Percentiles rank a stretch among this genome's conserved stretches.
These are phyloP conservation scores for Exserohilum turcica DNA, from an alignment of 2,329 filamentous ascomycete genomes.

Conservation along the genomic window DNA sequence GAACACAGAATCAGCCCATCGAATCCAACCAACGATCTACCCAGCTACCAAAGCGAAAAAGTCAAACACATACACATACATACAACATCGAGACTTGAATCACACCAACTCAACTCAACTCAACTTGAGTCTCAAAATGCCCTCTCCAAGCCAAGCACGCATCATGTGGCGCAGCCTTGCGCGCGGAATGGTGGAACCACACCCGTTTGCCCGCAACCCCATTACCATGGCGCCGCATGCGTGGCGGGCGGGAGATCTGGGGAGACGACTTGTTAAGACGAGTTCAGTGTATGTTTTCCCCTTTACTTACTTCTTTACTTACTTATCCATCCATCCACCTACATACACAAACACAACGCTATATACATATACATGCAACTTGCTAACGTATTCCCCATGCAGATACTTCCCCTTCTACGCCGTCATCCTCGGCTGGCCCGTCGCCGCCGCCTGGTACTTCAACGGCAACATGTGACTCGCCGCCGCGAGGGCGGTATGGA, in stretches of 20 bases:
- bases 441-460: constrained; percentile 33
- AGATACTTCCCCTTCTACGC: constrained; percentile 40
- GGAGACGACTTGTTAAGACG: constrained; percentile 29
- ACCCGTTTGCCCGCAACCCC: constrained; percentile 44
- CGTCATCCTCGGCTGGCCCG: constrained; percentile 42
- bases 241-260: constrained; percentile 30
- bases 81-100: neutral
- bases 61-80: too few relatives aligned
- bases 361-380: too few relatives aligned
- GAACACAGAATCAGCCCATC: too few relatives aligned
- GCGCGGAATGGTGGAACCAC: constrained; percentile 43
- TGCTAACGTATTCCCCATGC: too few relatives aligned
- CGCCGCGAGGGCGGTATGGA: constrained; percentile 12
- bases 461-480: constrained; percentile 42
- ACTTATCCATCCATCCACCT: too few relatives aligned
- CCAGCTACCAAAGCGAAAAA: too few relatives aligned
- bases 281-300: constrained; percentile 32
- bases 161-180: constrained; percentile 40
- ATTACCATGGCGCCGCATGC: constrained; percentile 30
- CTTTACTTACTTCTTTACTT: neutral
- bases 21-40: too few relatives aligned
- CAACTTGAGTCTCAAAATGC: constrained; percentile 29
- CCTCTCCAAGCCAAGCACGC: constrained; percentile 38
- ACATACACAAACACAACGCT: too few relatives aligned
- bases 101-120: constrained; percentile 1